These are phyloP conservation scores for Lantana camara DNA, from an alignment of 257 asterid genomes.

Conservation along the genomic window DNA sequence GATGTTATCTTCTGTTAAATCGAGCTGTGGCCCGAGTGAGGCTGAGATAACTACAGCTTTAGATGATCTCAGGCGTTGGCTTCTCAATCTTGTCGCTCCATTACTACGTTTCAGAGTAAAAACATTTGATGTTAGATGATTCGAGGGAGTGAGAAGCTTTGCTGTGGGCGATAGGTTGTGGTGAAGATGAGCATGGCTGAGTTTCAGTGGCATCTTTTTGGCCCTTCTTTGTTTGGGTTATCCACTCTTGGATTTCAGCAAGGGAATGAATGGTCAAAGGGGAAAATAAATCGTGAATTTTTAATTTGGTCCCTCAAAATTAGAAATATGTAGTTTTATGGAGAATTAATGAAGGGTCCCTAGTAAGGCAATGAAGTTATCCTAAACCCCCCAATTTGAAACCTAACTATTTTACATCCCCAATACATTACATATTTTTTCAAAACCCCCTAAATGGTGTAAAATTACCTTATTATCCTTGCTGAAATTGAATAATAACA, in stretches of 20 bases:
- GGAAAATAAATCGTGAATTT: not conserved
- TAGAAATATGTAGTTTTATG: no score
- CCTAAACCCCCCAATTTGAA: no score
- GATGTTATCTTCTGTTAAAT: conserved; percentile 83
- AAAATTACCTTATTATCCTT: no score
- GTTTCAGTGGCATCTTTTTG: conserved; percentile 41
- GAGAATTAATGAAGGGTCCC: no score
- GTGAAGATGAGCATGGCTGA: conserved; percentile 36
- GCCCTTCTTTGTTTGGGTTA: conserved; percentile 8
- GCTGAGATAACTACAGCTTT: conserved; percentile 40
- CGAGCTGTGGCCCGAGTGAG: conserved; percentile 49
- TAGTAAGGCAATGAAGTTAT: no score
- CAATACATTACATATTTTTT: no score
- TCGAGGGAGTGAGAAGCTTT: conserved; percentile 15
- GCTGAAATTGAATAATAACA: no score
- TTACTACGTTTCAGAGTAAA: conserved; percentile 37
- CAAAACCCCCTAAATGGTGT: no score
- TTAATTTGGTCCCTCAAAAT: no score
- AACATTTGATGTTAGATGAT: conserved; percentile 17
- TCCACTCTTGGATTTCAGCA: conserved; percentile 19
- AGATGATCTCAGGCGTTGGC: conserved; percentile 29
- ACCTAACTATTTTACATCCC: no score
- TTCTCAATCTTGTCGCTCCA: conserved; percentile 17
- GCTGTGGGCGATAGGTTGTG: conserved; percentile 20
- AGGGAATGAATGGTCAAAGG: conserved; percentile 34